Conservation (phyloP, 208 protist genomes). For the Wallacemonas sp. region DNA sequence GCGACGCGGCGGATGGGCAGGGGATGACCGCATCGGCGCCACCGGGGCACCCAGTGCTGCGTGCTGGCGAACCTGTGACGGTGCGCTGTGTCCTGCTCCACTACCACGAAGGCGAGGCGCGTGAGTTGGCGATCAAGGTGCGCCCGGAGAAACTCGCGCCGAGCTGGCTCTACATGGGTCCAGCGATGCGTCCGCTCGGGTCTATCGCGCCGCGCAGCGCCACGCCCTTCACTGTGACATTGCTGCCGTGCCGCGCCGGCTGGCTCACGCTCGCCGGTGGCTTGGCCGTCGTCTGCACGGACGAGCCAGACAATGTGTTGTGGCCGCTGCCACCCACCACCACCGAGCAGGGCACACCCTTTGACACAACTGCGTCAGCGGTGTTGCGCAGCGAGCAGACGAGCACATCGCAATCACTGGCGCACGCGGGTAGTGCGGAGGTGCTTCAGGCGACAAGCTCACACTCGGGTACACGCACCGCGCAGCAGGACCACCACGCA, state of each 20-base stretch:
- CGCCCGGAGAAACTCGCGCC: slow-evolving; percentile 60
- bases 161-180: slow-evolving; percentile 65
- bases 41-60: not conserved
- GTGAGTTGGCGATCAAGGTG: slow-evolving; percentile 53
- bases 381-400: not conserved
- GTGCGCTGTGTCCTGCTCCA: slow-evolving; percentile 31
- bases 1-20: not conserved
- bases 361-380: not conserved
- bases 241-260: slow-evolving; percentile 67
- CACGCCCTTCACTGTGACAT: slow-evolving; percentile 34
- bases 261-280: slow-evolving; percentile 41
- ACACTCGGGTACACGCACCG: not conserved
- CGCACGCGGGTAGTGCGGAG: not conserved
- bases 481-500: not conserved
- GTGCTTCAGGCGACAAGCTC: not conserved
- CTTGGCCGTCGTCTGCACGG: slow-evolving; percentile 51
- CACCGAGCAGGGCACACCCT: not conserved
- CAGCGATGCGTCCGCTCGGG: slow-evolving; percentile 39
- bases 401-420: not conserved
- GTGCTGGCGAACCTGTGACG: slow-evolving; percentile 28
- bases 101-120: slow-evolving; percentile 10
- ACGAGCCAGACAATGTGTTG: slow-evolving; percentile 24
- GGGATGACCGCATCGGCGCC: not conserved
- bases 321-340: slow-evolving; percentile 37
- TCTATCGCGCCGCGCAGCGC: slow-evolving; percentile 19